Evolutionary conservation across 2,329 filamentous ascomycete genomes (phyloP).

Genomic region (Ophiocordyceps camponoti-floridani): DNA sequence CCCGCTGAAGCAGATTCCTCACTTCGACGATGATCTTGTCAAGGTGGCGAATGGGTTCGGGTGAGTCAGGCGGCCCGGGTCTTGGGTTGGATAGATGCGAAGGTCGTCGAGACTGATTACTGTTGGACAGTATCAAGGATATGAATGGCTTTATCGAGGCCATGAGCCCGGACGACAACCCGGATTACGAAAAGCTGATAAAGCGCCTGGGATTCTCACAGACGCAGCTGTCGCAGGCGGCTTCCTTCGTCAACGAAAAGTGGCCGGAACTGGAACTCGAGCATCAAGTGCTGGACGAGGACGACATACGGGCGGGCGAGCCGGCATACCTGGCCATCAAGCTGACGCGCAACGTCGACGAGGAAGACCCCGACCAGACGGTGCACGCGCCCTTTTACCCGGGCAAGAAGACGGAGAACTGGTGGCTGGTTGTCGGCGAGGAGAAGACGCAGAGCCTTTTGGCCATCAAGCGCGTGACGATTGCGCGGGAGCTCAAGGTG

Average conservation of each 20-base stretch:
- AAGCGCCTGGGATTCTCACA: constrained; percentile 64
- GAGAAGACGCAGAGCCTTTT: constrained; percentile 75
- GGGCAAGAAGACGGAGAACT: constrained; percentile 82
- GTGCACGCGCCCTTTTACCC: constrained; percentile 96
- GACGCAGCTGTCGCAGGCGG: constrained; percentile 71
- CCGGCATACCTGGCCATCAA: constrained; percentile 70
- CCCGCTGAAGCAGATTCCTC: constrained; percentile 91
- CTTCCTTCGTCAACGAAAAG: constrained; percentile 86
- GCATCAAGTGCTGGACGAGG: constrained; percentile 67
- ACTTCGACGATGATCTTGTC: constrained; percentile 72
- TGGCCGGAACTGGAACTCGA: constrained; percentile 91
- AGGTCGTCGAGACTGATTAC: not conserved
- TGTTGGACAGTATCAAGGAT: constrained; percentile 53
- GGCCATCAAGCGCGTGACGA: constrained; percentile 86
- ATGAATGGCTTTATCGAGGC: constrained; percentile 97
- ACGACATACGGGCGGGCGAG: constrained; percentile 62
- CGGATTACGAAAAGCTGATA: constrained; percentile 60
- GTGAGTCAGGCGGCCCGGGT: constrained; percentile 31
- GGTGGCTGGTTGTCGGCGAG: constrained; percentile 94
- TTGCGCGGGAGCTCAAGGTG: constrained; percentile 60
- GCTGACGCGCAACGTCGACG: constrained; percentile 68
- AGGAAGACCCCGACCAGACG: constrained; percentile 55
- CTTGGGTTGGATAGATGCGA: too few species aligned
- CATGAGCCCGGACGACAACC: constrained; percentile 90
- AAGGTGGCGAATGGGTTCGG: constrained; percentile 65